These are phyloP conservation scores for Peziza echinospora DNA, from an alignment of 495 filamentous ascomycete species.

Conservation along the genomic window DNA sequence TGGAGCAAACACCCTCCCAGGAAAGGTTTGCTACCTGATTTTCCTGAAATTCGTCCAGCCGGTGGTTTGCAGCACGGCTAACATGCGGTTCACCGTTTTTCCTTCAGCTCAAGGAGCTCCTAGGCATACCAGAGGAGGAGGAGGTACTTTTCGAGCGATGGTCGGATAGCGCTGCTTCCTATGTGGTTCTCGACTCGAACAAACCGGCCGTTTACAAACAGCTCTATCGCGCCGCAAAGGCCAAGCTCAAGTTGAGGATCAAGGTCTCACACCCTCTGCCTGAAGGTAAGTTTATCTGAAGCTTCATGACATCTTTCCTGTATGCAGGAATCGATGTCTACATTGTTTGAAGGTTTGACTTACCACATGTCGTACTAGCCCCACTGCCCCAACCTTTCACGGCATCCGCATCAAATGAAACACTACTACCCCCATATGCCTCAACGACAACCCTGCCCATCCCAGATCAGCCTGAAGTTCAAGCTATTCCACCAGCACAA, in stretches of 20 bases:
- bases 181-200: conserved; percentile 51
- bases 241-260: conserved; percentile 91
- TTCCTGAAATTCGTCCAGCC: neutral
- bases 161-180: conserved; percentile 75
- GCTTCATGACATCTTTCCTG: neutral
- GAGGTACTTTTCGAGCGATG: conserved; percentile 73
- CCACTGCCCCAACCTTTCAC: neutral
- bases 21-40: conserved; percentile 47
- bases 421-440: conserved; percentile 10
- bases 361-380: neutral
- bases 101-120: conserved; percentile 47
- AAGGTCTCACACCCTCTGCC: conserved; percentile 32
- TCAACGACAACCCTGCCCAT: conserved; percentile 8
- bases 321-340: too few relatives aligned
- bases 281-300: neutral
- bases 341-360: too few relatives aligned
- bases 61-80: neutral
- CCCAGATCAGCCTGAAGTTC: neutral
- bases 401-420: neutral
- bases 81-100: neutral
- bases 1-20: conserved; percentile 48
- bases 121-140: conserved; percentile 45
- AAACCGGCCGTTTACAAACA: conserved; percentile 85
- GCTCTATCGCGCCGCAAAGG: conserved; percentile 88
- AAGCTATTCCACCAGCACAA: conserved; percentile 1